Percentiles rank a stretch among this genome's conserved stretches.
Evolutionary conservation across 306 rosid genomes (phyloP).

Genomic region (Hippophae tibetana): DNA sequence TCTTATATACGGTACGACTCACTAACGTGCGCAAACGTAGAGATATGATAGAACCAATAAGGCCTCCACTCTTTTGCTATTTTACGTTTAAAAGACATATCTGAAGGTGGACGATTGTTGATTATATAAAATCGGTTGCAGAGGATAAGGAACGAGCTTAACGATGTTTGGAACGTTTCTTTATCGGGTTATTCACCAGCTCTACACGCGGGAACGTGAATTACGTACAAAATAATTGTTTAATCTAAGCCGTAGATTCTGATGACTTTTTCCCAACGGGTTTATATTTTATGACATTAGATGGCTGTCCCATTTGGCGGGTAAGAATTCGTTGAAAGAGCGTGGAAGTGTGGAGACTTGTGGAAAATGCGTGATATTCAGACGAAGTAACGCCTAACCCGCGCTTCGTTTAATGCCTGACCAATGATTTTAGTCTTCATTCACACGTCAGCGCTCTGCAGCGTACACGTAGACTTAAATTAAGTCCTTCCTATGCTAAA

Average conservation of each 20-base stretch:
- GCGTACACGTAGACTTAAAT: too few relatives aligned
- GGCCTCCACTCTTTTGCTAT: not conserved
- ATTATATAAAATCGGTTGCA: not conserved
- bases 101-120: not conserved
- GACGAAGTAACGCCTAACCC: slow-evolving; percentile 20
- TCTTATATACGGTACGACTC: too few relatives aligned
- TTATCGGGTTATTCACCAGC: slow-evolving; percentile 22
- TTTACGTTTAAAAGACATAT: not conserved
- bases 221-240: not conserved
- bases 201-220: slow-evolving; percentile 17
- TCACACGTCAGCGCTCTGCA: slow-evolving; percentile 17
- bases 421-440: slow-evolving; percentile 3
- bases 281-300: not conserved
- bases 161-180: slow-evolving; percentile 23
- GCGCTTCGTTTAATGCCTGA: slow-evolving; percentile 9
- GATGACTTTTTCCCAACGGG: not conserved
- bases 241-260: not conserved
- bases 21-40: too few relatives aligned
- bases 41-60: too few relatives aligned
- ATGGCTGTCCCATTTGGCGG: slow-evolving; percentile 5
- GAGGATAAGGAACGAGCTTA: slow-evolving; percentile 26
- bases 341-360: slow-evolving; percentile 23
- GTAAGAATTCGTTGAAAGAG: not conserved
- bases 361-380: slow-evolving; percentile 35
- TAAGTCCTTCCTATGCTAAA: too few relatives aligned